phyloP scores from a whole-genome alignment of 768 basidiomycete species.

The Strobilomyces confusus region DNA sequence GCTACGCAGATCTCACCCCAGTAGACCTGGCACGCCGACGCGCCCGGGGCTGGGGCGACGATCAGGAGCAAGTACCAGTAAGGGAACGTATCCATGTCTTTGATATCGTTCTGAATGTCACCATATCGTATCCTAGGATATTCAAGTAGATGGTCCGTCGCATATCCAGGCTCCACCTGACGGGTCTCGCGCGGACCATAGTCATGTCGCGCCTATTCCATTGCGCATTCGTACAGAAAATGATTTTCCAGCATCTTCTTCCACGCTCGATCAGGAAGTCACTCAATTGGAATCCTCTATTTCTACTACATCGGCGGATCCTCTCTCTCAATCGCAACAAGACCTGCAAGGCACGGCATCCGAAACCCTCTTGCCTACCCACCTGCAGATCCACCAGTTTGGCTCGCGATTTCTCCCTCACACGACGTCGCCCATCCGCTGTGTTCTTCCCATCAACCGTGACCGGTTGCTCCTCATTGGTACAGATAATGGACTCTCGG shows the following conservation, averaged over 20 bases:
- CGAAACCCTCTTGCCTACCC: constrained; percentile 57
- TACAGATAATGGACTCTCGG: constrained; percentile 75
- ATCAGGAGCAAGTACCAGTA: constrained; percentile 22
- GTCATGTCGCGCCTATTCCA: constrained; percentile 8
- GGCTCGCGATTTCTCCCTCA: constrained; percentile 86
- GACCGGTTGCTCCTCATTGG: constrained; percentile 72
- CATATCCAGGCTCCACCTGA: constrained; percentile 1
- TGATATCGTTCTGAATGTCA: constrained; percentile 6
- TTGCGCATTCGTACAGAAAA: constrained; percentile 46
- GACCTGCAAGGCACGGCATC: constrained; percentile 38
- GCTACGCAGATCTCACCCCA: constrained; percentile 62
- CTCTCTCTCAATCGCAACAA: constrained; percentile 28
- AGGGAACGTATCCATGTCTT: constrained; percentile 1
- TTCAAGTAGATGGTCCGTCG: constrained; percentile 7
- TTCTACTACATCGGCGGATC: constrained; percentile 22
- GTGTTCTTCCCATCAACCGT: constrained; percentile 64
- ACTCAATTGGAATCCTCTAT: constrained; percentile 7
- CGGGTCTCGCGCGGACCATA: constrained; percentile 7
- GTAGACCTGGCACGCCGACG: constrained; percentile 55
- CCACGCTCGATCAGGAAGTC: constrained; percentile 1
- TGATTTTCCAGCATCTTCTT: constrained; percentile 27
- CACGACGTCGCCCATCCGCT: constrained; percentile 67
- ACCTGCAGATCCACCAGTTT: constrained; percentile 69
- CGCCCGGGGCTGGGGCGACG: constrained; percentile 68
- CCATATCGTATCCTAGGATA: constrained; percentile 9